Conservation (phyloP, 495 filamentous ascomycete species). For the Xylaria bambusicola region DNA sequence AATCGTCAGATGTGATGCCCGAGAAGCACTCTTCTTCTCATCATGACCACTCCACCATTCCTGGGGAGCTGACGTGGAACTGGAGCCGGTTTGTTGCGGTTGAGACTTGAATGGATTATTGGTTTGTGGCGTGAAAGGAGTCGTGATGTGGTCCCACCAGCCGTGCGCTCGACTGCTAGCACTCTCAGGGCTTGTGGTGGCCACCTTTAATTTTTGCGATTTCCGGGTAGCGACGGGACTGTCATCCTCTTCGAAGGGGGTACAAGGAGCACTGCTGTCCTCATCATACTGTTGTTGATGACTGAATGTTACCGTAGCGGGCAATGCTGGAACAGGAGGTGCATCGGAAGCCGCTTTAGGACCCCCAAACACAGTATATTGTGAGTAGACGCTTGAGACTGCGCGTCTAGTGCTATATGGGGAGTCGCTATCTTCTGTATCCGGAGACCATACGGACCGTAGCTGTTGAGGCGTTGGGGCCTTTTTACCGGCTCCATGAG, state of each 20-base stretch:
- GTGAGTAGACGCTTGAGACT: constrained; percentile 71
- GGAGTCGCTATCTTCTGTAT: constrained; percentile 41
- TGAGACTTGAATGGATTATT: constrained; percentile 42
- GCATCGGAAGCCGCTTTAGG: constrained; percentile 35
- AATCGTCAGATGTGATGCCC: constrained; percentile 18
- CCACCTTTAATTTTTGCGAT: constrained; percentile 31
- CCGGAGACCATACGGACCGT: constrained; percentile 63
- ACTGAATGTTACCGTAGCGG: constrained; percentile 38
- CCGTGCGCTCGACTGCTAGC: constrained; percentile 67
- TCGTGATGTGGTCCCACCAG: constrained; percentile 88
- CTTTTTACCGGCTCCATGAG: constrained; percentile 33
- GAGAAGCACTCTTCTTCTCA: constrained; percentile 33
- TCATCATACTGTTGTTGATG: constrained; percentile 28
- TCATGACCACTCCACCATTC: constrained; percentile 42
- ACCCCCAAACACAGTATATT: constrained; percentile 47
- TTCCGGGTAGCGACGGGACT: constrained; percentile 36
- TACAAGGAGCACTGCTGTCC: constrained; percentile 35
- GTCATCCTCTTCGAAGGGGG: constrained; percentile 53
- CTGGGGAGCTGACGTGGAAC: constrained; percentile 9
- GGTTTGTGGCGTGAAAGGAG: constrained; percentile 60
- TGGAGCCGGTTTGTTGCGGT: constrained; percentile 25
- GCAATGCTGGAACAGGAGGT: constrained; percentile 67
- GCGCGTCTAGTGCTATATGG: constrained; percentile 33
- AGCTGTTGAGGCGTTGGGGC: constrained; percentile 68
- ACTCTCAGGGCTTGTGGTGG: constrained; percentile 32